These are phyloP conservation scores for Colletotrichum plurivorum DNA, from an alignment of 2,329 filamentous ascomycete species.

Conservation along the genomic window DNA sequence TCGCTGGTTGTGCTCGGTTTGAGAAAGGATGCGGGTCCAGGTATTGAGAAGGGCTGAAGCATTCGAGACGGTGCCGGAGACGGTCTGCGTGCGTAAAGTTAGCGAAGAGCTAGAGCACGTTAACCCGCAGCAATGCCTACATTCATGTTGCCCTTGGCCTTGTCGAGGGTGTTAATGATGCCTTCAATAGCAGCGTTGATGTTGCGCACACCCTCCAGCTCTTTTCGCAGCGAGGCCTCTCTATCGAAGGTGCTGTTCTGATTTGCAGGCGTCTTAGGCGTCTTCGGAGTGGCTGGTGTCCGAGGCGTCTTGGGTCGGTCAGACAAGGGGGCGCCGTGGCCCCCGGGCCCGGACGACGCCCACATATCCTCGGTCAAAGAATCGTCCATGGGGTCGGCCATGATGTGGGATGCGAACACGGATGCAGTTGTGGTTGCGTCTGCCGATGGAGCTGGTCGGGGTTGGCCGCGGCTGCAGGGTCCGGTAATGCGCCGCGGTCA, in stretches of 20 bases:
- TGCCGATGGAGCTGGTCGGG: neutral
- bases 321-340: constrained; percentile 44
- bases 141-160: constrained; percentile 83
- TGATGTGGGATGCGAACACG: constrained; percentile 43
- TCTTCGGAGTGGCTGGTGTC: constrained; percentile 63
- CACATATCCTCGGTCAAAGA: constrained; percentile 65
- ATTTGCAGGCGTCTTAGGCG: constrained; percentile 58
- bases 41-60: constrained; percentile 92
- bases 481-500: constrained; percentile 1
- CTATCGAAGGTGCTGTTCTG: constrained; percentile 69
- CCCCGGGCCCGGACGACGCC: constrained; percentile 58
- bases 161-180: constrained; percentile 79
- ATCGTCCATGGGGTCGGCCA: constrained; percentile 61
- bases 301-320: constrained; percentile 62
- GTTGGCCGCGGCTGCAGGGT: constrained; percentile 13
- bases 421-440: neutral
- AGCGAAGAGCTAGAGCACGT: constrained; percentile 20
- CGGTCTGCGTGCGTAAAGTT: constrained; percentile 69
- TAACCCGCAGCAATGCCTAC: constrained; percentile 57
- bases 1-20: constrained; percentile 97
- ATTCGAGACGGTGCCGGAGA: constrained; percentile 86
- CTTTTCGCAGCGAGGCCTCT: constrained; percentile 81
- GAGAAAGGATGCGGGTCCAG: constrained; percentile 95
- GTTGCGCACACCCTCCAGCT: constrained; percentile 85
- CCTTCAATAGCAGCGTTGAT: constrained; percentile 92